Base-by-base conservation (phyloP, 139 green algal species). In the Gonium pectorale region DNA sequence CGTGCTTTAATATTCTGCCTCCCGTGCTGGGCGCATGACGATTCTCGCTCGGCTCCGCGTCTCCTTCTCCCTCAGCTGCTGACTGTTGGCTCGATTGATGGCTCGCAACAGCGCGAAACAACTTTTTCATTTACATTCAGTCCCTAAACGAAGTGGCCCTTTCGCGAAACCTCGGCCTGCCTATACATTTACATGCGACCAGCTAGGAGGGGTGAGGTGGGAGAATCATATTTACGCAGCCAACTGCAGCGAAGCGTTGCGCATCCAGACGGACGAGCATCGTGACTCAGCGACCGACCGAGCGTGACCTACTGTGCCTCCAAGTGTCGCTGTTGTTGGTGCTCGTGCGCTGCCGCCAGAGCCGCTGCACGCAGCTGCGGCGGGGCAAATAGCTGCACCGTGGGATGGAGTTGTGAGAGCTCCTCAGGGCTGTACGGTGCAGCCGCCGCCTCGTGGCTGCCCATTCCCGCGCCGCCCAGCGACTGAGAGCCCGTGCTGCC, bases 101-200 rank as follows among this genome's bases (percentile, higher is more conserved):
- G 7, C 51, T 66, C 27, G 46, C 49, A 1, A 54, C 54, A 7
- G 51, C 44, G 26, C 71, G 71, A 1, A 79, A 33, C 49, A 79
- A 46, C 31, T 79, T 79, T 66, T 79, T 79, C 71, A 79, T 79
- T 79, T 59, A n/a, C n/a, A n/a, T n/a, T n/a, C n/a, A n/a, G n/a
- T n/a, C n/a, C n/a, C n/a, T n/a, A n/a, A n/a, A n/a, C n/a, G n/a
- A n/a, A n/a, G n/a, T n/a, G n/a, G n/a, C n/a, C n/a, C n/a, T n/a
- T n/a, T n/a, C n/a, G n/a, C n/a, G n/a, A n/a, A n/a, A n/a, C n/a
- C n/a, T n/a, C n/a, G n/a, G n/a, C n/a, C n/a, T n/a, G n/a, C n/a
- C n/a, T n/a, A n/a, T n/a, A n/a, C n/a, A n/a, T n/a, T n/a, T n/a
- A n/a, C n/a, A n/a, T n/a, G n/a, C n/a, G n/a, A n/a, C n/a, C n/a